Percentiles rank a stretch among this genome's conserved stretches.
Conservation (phyloP, 2,329 filamentous ascomycete genomes). For the Chrysosphaeria jannelii region DNA sequence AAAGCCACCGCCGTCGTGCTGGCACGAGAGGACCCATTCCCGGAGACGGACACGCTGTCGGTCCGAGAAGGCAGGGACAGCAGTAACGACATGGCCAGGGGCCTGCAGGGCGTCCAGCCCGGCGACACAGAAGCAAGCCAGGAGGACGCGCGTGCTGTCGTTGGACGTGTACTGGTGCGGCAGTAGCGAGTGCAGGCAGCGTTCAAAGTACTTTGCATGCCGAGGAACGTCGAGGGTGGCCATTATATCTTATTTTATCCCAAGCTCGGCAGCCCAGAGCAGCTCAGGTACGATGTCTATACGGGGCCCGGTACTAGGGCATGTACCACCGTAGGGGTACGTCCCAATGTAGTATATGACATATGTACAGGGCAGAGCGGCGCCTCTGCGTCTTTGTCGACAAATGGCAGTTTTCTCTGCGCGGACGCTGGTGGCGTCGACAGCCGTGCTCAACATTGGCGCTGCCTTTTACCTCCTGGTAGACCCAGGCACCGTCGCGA, state of each 20-base stretch:
- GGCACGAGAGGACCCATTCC: slow-evolving; percentile 65
- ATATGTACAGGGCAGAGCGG: too few relatives aligned
- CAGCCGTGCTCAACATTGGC: slow-evolving; percentile 63
- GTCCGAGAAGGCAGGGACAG: too few relatives aligned
- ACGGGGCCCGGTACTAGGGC: too few relatives aligned
- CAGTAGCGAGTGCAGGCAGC: slow-evolving; percentile 56
- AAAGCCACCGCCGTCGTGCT: slow-evolving; percentile 69
- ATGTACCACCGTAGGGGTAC: too few relatives aligned
- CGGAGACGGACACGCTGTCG: slow-evolving; percentile 16
- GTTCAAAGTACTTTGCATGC: slow-evolving; percentile 78
- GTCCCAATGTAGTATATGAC: too few relatives aligned
- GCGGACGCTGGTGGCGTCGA: slow-evolving; percentile 48
- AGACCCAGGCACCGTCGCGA: slow-evolving; percentile 37
- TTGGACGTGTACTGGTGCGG: slow-evolving; percentile 62
- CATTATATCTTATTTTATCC: background rate
- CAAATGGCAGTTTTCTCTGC: slow-evolving; percentile 56
- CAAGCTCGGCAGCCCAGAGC: background rate
- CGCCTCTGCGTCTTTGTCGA: background rate
- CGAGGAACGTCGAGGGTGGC: slow-evolving; percentile 25
- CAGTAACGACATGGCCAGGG: too few relatives aligned
- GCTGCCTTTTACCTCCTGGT: slow-evolving; percentile 61
- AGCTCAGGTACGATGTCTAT: too few relatives aligned
- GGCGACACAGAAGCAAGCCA: slow-evolving; percentile 70
- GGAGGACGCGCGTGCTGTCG: slow-evolving; percentile 70
- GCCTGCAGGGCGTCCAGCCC: slow-evolving; percentile 54